Base-by-base conservation (phyloP, 345 rosid genomes). In the Xanthoceras sorbifolium region DNA sequence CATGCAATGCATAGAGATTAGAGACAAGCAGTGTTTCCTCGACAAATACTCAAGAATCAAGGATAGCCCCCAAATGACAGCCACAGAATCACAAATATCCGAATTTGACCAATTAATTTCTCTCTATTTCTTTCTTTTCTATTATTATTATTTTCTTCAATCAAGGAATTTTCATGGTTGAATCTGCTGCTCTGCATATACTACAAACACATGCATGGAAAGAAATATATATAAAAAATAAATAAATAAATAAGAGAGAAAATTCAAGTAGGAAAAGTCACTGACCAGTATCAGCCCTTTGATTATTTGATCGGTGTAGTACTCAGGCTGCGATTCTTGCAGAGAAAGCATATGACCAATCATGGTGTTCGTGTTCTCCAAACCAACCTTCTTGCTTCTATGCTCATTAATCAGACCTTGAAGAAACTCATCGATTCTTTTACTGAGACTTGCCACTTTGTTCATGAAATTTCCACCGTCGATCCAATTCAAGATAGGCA, bases 261-360 rank as follows among this genome's bases (percentile, higher is more conserved):
- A 9, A 5, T 0, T 6, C 2, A 20, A 66, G 3, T 1, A 23
- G 22, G 4, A 36, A 76, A 22, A 70, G 5, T 6, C 5, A 74
- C 82, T 72, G 69, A 80, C 84, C 82, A 63, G 1, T 6, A 80
- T 50, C 29, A 91, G 77, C 23, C 89, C 93, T 85, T 91, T 89
- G 82, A 89, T 86, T 40, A 84, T 85, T 57, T 86, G 76, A 79
- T 91, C 90, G 0, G 89, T 86, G 72, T 85, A 89, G 76, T 81
- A 79, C 4, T 79, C 74, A 9, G 90, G 83, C 31, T 92, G 79
- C 6, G 88, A 82, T 52, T 87, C 71, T 57, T 88, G 89, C 70
- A 90, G 78, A 42, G 80, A 32, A 71, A 89, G 92, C 67, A 89
- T 61, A 73, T 88, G 97, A 59, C 78, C 87, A n/a, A 92, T 87